Base-by-base conservation (phyloP, 306 rosid genomes). In the Hippophae gyantsensis region DNA sequence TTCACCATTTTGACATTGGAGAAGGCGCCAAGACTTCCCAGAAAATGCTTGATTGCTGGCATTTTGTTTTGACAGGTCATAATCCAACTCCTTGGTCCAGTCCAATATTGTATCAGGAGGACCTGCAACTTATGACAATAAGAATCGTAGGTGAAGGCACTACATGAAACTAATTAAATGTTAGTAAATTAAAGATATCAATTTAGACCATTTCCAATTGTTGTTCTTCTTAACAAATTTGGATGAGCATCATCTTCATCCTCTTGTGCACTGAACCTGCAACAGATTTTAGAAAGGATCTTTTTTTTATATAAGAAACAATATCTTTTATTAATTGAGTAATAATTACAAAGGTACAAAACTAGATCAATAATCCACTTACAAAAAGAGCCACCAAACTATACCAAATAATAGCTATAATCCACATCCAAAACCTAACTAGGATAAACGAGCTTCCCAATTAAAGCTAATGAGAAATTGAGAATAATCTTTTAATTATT, bases 11-110 rank as follows among this genome's bases (percentile, higher is more conserved):
- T 88, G 95, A 76, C 95, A 92, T 72, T 88, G 95, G 51, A 92
- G 85, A 76, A 92, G 97, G 57, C 96, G 99, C 99, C 99, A 92
- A 69, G 78, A 89, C 79, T 84, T 92, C 76, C 93, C 66, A 49
- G 99, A 65, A 48, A 41, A 92, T 59, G 90, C 96, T 78, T 88
- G 99, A 69, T 85, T 82, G 69, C 75, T 85, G 54, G 54, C 68
- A 78, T 83, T 92, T 72, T 88, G 95, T 70, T 74, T 84, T 52
- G 90, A 78, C 74, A 88, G 79, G 63, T 88, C 96, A 9, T 95
- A 82, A 57, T 79, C 96, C 58, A 85, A 58, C 71, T 92, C 99
- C 57, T 84, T 64, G 8, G 99, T 92, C 99, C 96, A 92, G 63
- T 92, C 99, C 56, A 88, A 67, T 64, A 92, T 50, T 8, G 95